phyloP scores from a whole-genome alignment of 2,329 filamentous ascomycete species.

The Sclerotinia spermophila region DNA sequence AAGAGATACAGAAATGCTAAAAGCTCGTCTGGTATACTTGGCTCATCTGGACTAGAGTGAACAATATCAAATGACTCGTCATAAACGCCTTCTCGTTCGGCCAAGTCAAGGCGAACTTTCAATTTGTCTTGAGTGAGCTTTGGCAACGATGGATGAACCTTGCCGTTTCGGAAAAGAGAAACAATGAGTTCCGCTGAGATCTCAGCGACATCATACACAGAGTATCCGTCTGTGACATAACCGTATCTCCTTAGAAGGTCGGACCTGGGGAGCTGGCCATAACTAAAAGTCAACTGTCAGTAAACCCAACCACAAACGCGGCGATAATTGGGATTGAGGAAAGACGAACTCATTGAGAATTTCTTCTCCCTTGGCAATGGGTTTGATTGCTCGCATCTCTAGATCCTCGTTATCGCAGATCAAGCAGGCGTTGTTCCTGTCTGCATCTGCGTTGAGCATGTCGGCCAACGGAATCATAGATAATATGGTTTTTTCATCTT shows the following conservation, averaged over 20 bases:
- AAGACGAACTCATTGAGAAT: slow-evolving; percentile 56
- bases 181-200: slow-evolving; percentile 51
- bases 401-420: slow-evolving; percentile 41
- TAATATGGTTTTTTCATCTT: slow-evolving; percentile 47
- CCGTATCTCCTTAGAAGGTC: slow-evolving; percentile 66
- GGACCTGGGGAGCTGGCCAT: slow-evolving; percentile 62
- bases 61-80: slow-evolving; percentile 59
- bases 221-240: slow-evolving; percentile 62
- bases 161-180: slow-evolving; percentile 22
- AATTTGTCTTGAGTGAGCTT: slow-evolving; percentile 32
- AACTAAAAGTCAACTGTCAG: slow-evolving; percentile 36
- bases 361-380: slow-evolving; percentile 55
- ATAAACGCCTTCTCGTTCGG: slow-evolving; percentile 53
- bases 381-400: slow-evolving; percentile 60
- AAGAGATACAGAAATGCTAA: slow-evolving; percentile 44
- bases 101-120: slow-evolving; percentile 39
- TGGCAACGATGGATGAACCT: slow-evolving; percentile 21
- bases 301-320: neutral
- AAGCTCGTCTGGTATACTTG: slow-evolving; percentile 37
- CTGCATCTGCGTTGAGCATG: slow-evolving; percentile 66
- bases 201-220: slow-evolving; percentile 63
- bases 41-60: slow-evolving; percentile 30
- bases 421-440: slow-evolving; percentile 57
- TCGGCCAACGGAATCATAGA: slow-evolving; percentile 70
- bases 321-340: neutral